phyloP scores from a whole-genome alignment of 1,139 yeast species.

The Insectozyma bohioensis region DNA sequence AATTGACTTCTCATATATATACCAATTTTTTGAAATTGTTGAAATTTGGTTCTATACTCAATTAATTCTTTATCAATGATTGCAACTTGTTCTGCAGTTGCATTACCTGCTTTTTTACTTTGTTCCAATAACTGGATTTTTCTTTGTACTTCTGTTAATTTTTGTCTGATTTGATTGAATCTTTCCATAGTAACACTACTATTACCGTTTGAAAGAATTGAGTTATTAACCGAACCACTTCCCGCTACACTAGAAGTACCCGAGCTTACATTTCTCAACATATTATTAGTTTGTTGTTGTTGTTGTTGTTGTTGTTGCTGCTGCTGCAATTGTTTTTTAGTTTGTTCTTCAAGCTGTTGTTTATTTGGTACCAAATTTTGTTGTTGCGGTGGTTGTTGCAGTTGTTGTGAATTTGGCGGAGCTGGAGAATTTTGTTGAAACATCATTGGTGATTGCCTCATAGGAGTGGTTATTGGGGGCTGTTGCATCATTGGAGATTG shows the following conservation, averaged over 20 bases:
- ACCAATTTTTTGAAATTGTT: conserved; percentile 41
- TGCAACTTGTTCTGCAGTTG: conserved; percentile 26
- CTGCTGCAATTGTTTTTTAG: conserved; percentile 8
- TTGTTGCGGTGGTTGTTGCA: conserved; percentile 8
- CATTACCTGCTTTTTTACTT: conserved; percentile 25
- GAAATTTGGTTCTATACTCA: conserved; percentile 37
- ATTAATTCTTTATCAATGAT: conserved; percentile 38
- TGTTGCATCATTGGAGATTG: conserved; percentile 14
- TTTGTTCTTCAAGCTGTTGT: conserved; percentile 9
- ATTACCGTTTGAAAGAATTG: conserved; percentile 5
- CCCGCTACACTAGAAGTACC: conserved; percentile 10
- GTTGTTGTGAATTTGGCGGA: conserved; percentile 3
- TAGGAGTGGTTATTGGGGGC: conserved; percentile 9
- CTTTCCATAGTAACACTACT: conserved; percentile 39
- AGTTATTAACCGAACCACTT: conserved; percentile 9
- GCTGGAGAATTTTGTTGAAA: conserved; percentile 13
- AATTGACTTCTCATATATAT: conserved; percentile 41
- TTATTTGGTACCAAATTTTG: too few relatives aligned
- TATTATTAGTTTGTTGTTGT: conserved; percentile 3
- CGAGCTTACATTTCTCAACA: conserved; percentile 10
- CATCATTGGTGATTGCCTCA: conserved; percentile 13
- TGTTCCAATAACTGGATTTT: conserved; percentile 34
- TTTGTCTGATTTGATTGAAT: conserved; percentile 41
- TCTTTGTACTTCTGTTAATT: conserved; percentile 44
- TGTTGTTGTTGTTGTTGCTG: conserved; percentile 6